These are phyloP conservation scores for Herpetomonas samuelpessoai DNA, from an alignment of 208 protist genomes.

Conservation along the genomic window DNA sequence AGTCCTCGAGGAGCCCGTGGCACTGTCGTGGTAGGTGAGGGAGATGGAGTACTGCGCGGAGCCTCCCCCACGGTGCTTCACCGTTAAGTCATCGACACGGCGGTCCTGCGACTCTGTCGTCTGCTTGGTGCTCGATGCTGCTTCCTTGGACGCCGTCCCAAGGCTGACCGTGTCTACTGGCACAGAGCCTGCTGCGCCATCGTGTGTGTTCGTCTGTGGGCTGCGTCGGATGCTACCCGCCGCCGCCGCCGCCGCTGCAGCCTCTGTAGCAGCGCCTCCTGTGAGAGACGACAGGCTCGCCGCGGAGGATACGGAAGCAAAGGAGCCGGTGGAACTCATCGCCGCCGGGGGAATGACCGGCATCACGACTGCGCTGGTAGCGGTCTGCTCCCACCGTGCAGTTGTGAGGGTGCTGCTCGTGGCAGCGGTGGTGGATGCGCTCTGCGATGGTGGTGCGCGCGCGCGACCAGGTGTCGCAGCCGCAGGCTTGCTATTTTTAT, in stretches of 20 bases:
- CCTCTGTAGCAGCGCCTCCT: too few relatives aligned
- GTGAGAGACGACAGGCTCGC: background rate
- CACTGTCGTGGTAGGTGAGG: conserved; percentile 61
- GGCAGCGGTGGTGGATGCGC: background rate
- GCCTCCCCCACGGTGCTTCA: conserved; percentile 40
- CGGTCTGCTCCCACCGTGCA: background rate
- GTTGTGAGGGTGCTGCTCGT: background rate
- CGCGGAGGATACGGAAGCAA: background rate
- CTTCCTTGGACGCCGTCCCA: conserved; percentile 4
- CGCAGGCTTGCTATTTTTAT: too few relatives aligned
- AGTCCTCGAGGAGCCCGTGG: conserved; percentile 36
- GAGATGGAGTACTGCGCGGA: conserved; percentile 43
- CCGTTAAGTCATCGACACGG: conserved; percentile 53
- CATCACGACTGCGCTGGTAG: background rate
- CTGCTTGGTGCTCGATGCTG: background rate
- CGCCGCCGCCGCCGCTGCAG: too few relatives aligned
- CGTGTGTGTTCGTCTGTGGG: too few relatives aligned
- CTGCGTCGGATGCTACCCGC: too few relatives aligned
- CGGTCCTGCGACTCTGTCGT: conserved; percentile 31
- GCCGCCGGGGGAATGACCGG: background rate
- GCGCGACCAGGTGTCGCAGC: too few relatives aligned
- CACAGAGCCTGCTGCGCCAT: too few relatives aligned
- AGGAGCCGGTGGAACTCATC: background rate
- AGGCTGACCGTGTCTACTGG: too few relatives aligned
- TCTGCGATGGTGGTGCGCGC: background rate